These are phyloP conservation scores for Globisporangium abappressorium DNA, from an alignment of 352 stramenopile species.

Conservation along the genomic window DNA sequence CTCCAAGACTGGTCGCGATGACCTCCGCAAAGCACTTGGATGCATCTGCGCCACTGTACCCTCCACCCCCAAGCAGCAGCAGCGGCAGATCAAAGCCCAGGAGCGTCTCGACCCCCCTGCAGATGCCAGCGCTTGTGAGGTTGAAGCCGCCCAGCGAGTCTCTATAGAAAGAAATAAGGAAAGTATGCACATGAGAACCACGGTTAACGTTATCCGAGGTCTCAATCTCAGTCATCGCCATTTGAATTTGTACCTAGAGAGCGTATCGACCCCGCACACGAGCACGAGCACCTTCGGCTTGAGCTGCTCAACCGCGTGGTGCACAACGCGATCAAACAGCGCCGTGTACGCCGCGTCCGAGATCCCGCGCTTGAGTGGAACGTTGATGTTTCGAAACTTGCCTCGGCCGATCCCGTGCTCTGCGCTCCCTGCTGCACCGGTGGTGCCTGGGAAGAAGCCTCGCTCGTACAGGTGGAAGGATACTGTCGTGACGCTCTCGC, in stretches of 20 bases:
- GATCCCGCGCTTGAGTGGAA: constrained; percentile 55
- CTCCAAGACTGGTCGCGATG: constrained; percentile 42
- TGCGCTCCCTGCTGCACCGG: constrained; percentile 23
- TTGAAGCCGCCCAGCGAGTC: constrained; percentile 48
- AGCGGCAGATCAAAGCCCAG: constrained; percentile 34
- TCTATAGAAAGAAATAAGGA: constrained; percentile 6
- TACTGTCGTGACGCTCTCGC: constrained; percentile 38
- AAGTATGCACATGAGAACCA: not conserved
- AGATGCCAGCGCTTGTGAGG: constrained; percentile 38
- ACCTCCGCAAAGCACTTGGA: constrained; percentile 47
- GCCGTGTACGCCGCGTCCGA: constrained; percentile 46
- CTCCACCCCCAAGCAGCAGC: constrained; percentile 59
- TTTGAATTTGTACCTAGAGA: constrained; percentile 23
- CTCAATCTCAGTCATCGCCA: not conserved
- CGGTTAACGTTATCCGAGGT: not conserved
- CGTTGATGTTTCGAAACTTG: constrained; percentile 55
- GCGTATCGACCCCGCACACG: constrained; percentile 68
- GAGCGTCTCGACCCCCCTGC: constrained; percentile 30
- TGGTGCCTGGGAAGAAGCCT: constrained; percentile 47
- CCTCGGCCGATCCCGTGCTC: constrained; percentile 26
- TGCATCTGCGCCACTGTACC: constrained; percentile 63
- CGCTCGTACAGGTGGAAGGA: constrained; percentile 52
- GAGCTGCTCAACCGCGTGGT: constrained; percentile 35
- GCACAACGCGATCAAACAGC: constrained; percentile 42
- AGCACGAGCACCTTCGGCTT: constrained; percentile 53